Percentiles rank a stretch among this genome's conserved stretches.
These are phyloP conservation scores for Lentithecium fluviatile DNA, from an alignment of 495 filamentous ascomycete species.

Conservation along the genomic window DNA sequence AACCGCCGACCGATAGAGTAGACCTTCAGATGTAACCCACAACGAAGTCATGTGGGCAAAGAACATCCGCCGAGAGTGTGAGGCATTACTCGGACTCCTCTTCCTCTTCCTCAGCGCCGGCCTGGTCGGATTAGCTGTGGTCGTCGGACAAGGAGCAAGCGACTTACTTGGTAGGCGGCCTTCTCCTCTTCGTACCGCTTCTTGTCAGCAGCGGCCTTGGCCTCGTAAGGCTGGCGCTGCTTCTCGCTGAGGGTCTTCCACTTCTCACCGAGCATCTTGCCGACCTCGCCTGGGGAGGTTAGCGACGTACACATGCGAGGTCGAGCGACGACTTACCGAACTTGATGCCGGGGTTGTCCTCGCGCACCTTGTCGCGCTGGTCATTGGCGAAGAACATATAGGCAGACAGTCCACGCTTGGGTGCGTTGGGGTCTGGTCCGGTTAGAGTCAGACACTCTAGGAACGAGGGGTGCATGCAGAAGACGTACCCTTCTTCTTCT, in stretches of 20 bases:
- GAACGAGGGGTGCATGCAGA: slow-evolving; percentile 21
- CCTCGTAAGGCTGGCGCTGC: slow-evolving; percentile 89
- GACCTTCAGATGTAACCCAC: slow-evolving; percentile 7
- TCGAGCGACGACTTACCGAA: slow-evolving; percentile 66
- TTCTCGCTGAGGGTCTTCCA: slow-evolving; percentile 94
- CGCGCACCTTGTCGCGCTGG: slow-evolving; percentile 94
- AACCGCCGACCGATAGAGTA: slow-evolving; percentile 15
- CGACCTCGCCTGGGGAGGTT: slow-evolving; percentile 73
- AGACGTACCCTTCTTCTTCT: slow-evolving; percentile 84
- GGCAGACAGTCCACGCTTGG: slow-evolving; percentile 97
- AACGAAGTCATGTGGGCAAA: background rate
- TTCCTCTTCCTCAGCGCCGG: slow-evolving; percentile 33
- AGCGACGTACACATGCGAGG: background rate
- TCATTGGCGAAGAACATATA: slow-evolving; percentile 99
- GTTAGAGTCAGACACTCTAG: slow-evolving; percentile 23
- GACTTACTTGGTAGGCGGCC: slow-evolving; percentile 66
- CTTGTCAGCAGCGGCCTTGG: slow-evolving; percentile 94
- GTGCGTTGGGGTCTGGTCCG: slow-evolving; percentile 84
- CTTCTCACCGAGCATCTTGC: slow-evolving; percentile 93
- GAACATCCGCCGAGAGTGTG: slow-evolving; percentile 3
- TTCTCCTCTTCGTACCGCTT: slow-evolving; percentile 99
- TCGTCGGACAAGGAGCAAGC: background rate
- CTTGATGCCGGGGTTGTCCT: slow-evolving; percentile 96
- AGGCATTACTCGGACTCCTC: slow-evolving; percentile 33
- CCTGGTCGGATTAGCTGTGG: slow-evolving; percentile 8